phyloP scores from a whole-genome alignment of 2,329 filamentous ascomycete genomes.

The Gnomoniopsis sp. region DNA sequence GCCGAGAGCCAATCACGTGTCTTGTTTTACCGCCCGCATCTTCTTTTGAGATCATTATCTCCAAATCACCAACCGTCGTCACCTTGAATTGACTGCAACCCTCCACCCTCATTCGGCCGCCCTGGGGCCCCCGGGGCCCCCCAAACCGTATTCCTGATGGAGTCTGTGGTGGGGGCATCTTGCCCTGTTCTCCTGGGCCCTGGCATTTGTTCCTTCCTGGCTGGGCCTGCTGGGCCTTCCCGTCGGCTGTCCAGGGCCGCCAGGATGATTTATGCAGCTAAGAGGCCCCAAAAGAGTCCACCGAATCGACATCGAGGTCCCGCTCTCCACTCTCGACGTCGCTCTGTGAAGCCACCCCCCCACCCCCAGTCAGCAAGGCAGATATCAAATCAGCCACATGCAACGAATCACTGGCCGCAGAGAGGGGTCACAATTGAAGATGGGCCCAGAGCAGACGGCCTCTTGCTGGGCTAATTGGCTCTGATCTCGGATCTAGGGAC shows the following conservation, averaged over 20 bases:
- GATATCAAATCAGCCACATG: constrained; percentile 6
- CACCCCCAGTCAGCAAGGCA: not conserved
- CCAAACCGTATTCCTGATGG: not conserved
- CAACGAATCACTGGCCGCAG: constrained; percentile 12
- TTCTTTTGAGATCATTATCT: not conserved
- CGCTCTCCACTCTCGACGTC: not conserved
- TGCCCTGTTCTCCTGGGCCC: not conserved
- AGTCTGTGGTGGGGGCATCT: not conserved
- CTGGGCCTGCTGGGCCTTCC: not conserved
- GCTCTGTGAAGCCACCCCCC: not conserved
- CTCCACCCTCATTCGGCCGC: constrained; percentile 1
- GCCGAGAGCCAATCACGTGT: not conserved
- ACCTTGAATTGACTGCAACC: not conserved
- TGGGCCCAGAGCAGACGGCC: not conserved
- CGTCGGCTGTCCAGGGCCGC: not conserved
- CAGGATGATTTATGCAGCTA: not conserved
- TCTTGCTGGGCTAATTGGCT: not conserved
- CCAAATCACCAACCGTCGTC: constrained; percentile 3
- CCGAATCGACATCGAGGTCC: too few relatives aligned
- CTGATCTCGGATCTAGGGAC: not conserved
- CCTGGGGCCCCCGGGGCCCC: not conserved
- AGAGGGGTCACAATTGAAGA: not conserved
- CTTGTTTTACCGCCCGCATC: not conserved
- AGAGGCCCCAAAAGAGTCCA: not conserved
- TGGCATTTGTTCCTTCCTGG: not conserved